Conservation (phyloP, 202 grass and related monocot species). For the Miscanthus sacchariflorus region DNA sequence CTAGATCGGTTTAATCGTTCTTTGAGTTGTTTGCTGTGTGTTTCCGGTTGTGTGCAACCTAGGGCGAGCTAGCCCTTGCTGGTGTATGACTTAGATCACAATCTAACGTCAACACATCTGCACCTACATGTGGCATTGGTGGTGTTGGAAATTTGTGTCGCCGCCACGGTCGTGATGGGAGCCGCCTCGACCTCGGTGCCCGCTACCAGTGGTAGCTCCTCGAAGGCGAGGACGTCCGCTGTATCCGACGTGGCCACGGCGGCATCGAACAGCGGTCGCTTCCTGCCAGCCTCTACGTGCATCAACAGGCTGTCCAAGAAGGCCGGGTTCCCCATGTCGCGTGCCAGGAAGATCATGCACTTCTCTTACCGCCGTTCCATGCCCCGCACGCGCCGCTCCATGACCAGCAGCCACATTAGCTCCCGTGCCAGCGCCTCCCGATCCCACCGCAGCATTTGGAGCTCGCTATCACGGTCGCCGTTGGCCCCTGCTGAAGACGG, state of each 20-base stretch:
- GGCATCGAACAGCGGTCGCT: constrained; percentile 45
- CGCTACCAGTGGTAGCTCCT: constrained; percentile 48
- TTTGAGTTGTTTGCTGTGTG: no score
- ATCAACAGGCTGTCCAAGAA: constrained; percentile 17
- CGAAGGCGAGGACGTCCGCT: constrained; percentile 46
- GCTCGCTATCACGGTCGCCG: constrained; percentile 34
- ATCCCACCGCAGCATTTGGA: constrained; percentile 60
- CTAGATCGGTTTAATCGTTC: no score
- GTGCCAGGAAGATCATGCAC: constrained; percentile 65
- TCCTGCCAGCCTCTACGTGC: constrained; percentile 33
- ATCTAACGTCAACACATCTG: no score
- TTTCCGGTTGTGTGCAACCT: no score
- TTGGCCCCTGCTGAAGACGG: neutral
- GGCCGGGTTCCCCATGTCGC: constrained; percentile 55
- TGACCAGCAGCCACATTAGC: constrained; percentile 61
- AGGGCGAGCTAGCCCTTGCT: no score
- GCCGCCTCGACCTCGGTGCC: neutral
- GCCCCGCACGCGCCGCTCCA: constrained; percentile 64
- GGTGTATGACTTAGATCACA: no score
- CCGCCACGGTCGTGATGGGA: neutral
- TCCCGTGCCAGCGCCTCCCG: constrained; percentile 64
- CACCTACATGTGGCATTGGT: neutral
- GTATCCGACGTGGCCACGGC: neutral
- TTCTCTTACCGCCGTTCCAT: constrained; percentile 69
- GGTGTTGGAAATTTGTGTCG: neutral